Conservation (phyloP, 2,329 filamentous ascomycete species). For the Chrysoporthe cubensis region DNA sequence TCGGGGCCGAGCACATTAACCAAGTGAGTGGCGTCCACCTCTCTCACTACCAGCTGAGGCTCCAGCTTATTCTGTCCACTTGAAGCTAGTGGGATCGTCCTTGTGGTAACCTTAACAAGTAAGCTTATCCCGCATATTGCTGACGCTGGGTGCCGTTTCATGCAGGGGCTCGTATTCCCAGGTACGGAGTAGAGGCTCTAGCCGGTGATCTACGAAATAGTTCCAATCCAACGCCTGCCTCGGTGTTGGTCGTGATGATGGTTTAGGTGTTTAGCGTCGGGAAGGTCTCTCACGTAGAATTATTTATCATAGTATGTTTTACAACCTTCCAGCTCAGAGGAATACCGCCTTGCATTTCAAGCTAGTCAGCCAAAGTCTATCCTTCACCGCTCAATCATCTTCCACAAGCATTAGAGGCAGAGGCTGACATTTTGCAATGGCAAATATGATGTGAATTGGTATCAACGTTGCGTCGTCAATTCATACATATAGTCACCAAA, state of each 20-base stretch:
- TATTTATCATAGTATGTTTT: background rate
- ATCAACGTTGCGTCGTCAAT: background rate
- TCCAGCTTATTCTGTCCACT: background rate
- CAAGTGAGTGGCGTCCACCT: background rate
- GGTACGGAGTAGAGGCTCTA: background rate
- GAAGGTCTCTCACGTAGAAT: background rate
- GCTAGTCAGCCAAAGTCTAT: background rate
- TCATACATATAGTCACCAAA: no score
- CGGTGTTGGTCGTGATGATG: background rate
- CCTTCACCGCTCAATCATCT: background rate
- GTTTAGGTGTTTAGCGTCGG: background rate
- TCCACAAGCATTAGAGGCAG: background rate
- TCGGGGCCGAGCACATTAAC: background rate
- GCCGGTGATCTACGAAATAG: background rate
- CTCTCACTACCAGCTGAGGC: background rate
- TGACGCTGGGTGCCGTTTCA: background rate
- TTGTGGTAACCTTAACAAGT: background rate
- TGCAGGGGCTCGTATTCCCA: constrained; percentile 5
- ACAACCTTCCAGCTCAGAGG: background rate
- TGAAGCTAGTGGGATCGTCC: background rate
- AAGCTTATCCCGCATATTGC: background rate
- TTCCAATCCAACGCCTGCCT: background rate
- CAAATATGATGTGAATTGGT: background rate
- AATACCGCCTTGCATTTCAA: background rate
- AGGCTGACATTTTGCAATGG: background rate